Evolutionary conservation across 1,139 yeast species (phyloP), one percentile per base, ranked within the genome.

Genomic region (Suhomyces coccinellae): DNA sequence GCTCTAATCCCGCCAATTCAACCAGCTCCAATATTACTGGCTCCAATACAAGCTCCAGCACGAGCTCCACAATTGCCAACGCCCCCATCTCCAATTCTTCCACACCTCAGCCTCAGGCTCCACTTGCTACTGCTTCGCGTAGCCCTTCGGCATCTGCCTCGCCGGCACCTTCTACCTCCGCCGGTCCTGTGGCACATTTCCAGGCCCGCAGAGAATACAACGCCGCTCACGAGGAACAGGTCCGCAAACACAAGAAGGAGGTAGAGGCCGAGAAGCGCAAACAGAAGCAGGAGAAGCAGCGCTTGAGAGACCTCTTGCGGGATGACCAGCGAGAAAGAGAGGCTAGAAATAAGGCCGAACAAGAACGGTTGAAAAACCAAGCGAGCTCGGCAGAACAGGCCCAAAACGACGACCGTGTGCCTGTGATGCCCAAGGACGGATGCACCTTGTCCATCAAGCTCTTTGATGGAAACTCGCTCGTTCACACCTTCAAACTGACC

Each of bases 381-480:
- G 20, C 40, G 8, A 28, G 13, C 13, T 6, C 8, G 5, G n/a
- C 27, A n/a, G 26, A 33, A 27, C 17, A 7, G 17, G 3, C 17
- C 5, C 24, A 26, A 10, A 17, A 12, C 6, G 22, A n/a, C 39
- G n/a, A 33, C 24, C 14, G n/a, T n/a, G 2, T 16, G 22, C 38
- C 33, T 9, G 14, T 10, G 11, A 6, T 28, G 14, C 27, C 32
- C 16, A 16, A 12, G 11, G 33, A 52, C 28, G 40, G 52, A 16
- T 80, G 85, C 53, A 62, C 69, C 0, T 60, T 83, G 16, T 67
- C 80, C 1, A 71, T 83, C 27, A 71, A 83, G 48, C 61, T 80
- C 17, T 68, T 82, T 48, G 83, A 83, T 55, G 87, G 88, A 0
- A 63, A 67, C 3, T 67, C 82, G 0, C 51, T 82, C 3, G 69